A percentile compares a stretch with the other conserved stretches of the same genome.
Conservation (phyloP, 805 yeast species). For the Cyberlindnera lachancei region DNA sequence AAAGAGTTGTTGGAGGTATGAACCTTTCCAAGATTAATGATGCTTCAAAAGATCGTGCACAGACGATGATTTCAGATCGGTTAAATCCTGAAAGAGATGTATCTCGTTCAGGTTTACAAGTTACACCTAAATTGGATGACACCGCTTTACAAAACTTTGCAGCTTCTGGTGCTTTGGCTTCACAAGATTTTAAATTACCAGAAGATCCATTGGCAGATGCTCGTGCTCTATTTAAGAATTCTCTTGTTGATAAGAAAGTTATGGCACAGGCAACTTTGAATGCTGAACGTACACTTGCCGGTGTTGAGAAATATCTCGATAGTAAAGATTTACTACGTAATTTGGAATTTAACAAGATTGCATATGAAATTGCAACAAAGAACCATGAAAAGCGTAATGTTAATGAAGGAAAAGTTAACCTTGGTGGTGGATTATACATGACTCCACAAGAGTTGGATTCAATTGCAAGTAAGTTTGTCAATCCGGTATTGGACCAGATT, state of each 20-base stretch:
- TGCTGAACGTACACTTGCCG: slow-evolving; percentile 34
- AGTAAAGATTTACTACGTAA: slow-evolving; percentile 33
- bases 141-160: slow-evolving; percentile 41
- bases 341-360: slow-evolving; percentile 60
- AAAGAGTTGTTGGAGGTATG: slow-evolving; percentile 28
- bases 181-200: slow-evolving; percentile 33
- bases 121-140: slow-evolving; percentile 33
- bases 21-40: slow-evolving; percentile 45
- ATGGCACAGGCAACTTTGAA: slow-evolving; percentile 44
- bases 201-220: slow-evolving; percentile 40
- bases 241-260: slow-evolving; percentile 35
- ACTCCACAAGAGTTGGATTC: slow-evolving; percentile 67
- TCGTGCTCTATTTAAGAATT: slow-evolving; percentile 24
- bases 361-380: slow-evolving; percentile 69
- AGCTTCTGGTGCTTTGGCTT: slow-evolving; percentile 48
- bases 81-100: slow-evolving; percentile 22
- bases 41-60: slow-evolving; percentile 37
- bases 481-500: slow-evolving; percentile 76
- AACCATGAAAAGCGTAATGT: slow-evolving; percentile 50
- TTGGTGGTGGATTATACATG: slow-evolving; percentile 87
- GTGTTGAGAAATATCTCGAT: slow-evolving; percentile 34
- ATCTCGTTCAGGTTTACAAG: slow-evolving; percentile 32
- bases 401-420: slow-evolving; percentile 47
- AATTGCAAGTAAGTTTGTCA: slow-evolving; percentile 72
- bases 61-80: slow-evolving; percentile 23